phyloP scores from a whole-genome alignment of 768 basidiomycete genomes.

The Boletellus emodensis region DNA sequence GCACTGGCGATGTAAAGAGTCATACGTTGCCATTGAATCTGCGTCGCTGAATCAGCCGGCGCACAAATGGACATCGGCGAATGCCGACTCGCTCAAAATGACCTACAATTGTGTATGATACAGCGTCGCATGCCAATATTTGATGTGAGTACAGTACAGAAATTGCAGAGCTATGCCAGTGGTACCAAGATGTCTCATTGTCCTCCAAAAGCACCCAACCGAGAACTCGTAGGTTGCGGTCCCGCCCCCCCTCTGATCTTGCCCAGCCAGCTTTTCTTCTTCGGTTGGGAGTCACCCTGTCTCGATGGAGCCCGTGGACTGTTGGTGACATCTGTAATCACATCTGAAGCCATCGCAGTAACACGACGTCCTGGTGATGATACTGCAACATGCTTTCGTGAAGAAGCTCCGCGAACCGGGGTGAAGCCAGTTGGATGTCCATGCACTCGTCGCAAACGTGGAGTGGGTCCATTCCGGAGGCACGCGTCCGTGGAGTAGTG shows the following conservation, averaged over 20 bases:
- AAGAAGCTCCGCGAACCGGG: constrained; percentile 52
- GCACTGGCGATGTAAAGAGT: constrained; percentile 86
- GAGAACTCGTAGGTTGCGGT: constrained; percentile 18
- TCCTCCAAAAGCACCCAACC: constrained; percentile 21
- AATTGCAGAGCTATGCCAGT: constrained; percentile 8
- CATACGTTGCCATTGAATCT: constrained; percentile 67
- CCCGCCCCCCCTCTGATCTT: constrained; percentile 52
- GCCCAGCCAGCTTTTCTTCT: constrained; percentile 67
- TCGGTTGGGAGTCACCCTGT: constrained; percentile 25
- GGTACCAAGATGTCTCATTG: constrained; percentile 18
- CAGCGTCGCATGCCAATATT: not conserved
- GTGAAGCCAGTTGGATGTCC: constrained; percentile 67
- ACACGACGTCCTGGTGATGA: constrained; percentile 50
- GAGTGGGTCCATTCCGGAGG: constrained; percentile 42
- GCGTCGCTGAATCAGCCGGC: not conserved
- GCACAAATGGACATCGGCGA: constrained; percentile 5
- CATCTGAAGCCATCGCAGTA: constrained; percentile 32
- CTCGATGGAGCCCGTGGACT: constrained; percentile 43
- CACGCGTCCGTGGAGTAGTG: constrained; percentile 41
- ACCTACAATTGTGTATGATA: not conserved
- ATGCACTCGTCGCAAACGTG: constrained; percentile 58
- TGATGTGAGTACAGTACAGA: constrained; percentile 15
- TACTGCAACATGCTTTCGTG: constrained; percentile 30
- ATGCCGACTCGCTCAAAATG: constrained; percentile 12
- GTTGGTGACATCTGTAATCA: constrained; percentile 63